phyloP scores from a whole-genome alignment of 345 rosid species.

The Dipteronia sinensis region DNA sequence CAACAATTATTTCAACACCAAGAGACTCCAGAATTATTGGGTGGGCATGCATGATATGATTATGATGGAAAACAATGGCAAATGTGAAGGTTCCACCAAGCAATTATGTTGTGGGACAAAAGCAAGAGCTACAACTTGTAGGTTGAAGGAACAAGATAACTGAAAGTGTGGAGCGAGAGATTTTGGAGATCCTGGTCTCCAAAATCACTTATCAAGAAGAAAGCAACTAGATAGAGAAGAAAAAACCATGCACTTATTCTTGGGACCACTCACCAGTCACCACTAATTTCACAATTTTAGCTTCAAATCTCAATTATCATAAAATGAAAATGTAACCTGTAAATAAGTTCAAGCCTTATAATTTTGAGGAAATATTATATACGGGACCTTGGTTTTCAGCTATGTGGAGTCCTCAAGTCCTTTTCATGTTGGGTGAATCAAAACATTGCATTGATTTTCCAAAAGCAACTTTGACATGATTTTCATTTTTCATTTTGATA shows the following conservation, averaged over 20 bases:
- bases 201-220: neutral
- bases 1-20: too few relatives aligned
- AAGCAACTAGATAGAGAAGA: neutral
- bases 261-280: neutral
- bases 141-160: too few relatives aligned
- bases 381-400: neutral
- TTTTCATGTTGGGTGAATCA: neutral
- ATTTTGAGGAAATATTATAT: too few relatives aligned
- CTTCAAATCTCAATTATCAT: neutral
- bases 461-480: neutral
- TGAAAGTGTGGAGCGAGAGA: too few relatives aligned
- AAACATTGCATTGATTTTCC: neutral
- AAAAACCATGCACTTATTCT: neutral
- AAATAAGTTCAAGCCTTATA: neutral
- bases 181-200: neutral
- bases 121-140: too few relatives aligned
- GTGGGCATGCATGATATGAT: neutral
- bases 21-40: neutral
- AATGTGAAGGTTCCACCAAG: neutral
- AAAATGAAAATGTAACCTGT: neutral
- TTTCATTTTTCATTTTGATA: too few relatives aligned
- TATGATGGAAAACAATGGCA: neutral
- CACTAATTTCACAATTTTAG: neutral
- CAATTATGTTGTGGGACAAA: neutral
- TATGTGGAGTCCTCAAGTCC: neutral